Base-by-base conservation (phyloP, 2,329 filamentous ascomycete species). In the Trichoderma arundinaceum region DNA sequence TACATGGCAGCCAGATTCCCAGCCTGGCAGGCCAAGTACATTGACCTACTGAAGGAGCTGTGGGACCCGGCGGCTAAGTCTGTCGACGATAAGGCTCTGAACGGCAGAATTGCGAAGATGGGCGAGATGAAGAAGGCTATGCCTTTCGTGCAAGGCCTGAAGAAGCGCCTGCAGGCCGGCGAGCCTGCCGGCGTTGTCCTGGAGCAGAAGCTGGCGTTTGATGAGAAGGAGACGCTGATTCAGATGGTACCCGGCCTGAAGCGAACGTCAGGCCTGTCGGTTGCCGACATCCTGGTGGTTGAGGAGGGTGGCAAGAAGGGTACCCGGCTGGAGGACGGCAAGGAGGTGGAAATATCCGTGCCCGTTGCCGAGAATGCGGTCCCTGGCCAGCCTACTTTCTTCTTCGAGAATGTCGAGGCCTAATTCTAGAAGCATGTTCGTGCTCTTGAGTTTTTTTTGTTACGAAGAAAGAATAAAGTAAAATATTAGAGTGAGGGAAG, bases 61-160 rank as follows among this genome's bases (percentile, higher is more conserved):
- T 92, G 92, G 79, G 84, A 91, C 67, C 77, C 84, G 17, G 75
- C 74, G 68, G 86, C 80, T 70, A 82, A 91, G 69, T 80, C 82
- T 9, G 79, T 91, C 69, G 89, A 96, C 74, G 92, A 96, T 76
- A 96, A 96, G 82, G 88, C 87, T 65, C 82, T 97, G 53, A 91
- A 88, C 73, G 88, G 88, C 70, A 86, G 88, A 74, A 89, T 97
- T 66, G 88, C 88, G 71, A 96, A 96, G 83, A 84, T 92, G 74
- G 88, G 88, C 49, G 92, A 96, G 80, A 92, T 93, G 85, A 99
- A 98, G 87, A 95, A 96, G 81, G 94, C 93, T 2, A 98, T 98
- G 94, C 95, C 95, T 0, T 98, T 97, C 74, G 89, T 97, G 57
- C 94, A 98, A 80, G 80, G 77, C 7, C 82, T 98, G 67, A 97